These are phyloP conservation scores for Fusarium sp. DNA, from an alignment of 2,329 filamentous ascomycete species.

Conservation along the genomic window DNA sequence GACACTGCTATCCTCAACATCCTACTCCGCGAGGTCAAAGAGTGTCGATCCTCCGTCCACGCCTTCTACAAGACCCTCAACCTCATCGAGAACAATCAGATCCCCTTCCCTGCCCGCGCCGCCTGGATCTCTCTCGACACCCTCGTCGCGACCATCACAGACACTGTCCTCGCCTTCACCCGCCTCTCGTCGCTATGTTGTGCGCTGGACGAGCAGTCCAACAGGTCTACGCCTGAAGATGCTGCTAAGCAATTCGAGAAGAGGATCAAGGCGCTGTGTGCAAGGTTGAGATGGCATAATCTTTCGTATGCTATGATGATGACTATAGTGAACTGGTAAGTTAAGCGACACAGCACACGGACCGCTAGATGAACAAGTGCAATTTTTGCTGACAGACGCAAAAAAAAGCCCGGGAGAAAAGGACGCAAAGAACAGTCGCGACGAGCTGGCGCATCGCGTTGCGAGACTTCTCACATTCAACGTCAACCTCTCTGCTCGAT, in stretches of 20 bases:
- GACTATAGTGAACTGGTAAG: slow-evolving; percentile 52
- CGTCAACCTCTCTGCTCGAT: slow-evolving; percentile 44
- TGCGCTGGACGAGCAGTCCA: slow-evolving; percentile 38
- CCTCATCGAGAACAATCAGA: slow-evolving; percentile 46
- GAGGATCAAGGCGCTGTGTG: slow-evolving; percentile 44
- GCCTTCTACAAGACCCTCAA: slow-evolving; percentile 49
- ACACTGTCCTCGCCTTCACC: slow-evolving; percentile 50
- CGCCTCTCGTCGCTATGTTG: slow-evolving; percentile 46
- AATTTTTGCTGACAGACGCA: background rate
- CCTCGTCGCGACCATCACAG: slow-evolving; percentile 49
- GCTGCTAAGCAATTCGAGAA: slow-evolving; percentile 38
- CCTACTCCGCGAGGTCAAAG: slow-evolving; percentile 49
- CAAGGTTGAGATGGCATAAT: slow-evolving; percentile 50
- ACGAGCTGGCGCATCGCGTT: slow-evolving; percentile 49
- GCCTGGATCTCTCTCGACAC: slow-evolving; percentile 50
- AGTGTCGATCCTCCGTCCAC: slow-evolving; percentile 51
- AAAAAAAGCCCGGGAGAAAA: slow-evolving; percentile 47
- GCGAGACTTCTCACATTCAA: slow-evolving; percentile 49
- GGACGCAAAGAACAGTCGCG: slow-evolving; percentile 49
- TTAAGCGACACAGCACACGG: slow-evolving; percentile 1
- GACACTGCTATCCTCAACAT: slow-evolving; percentile 43
- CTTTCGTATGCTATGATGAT: slow-evolving; percentile 53
- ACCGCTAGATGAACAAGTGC: background rate
- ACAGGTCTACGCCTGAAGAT: slow-evolving; percentile 26
- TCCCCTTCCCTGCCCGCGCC: slow-evolving; percentile 49